Evolutionary conservation across 2,329 filamentous ascomycete species (phyloP).

Genomic region (Phaeosphaeria sp.): DNA sequence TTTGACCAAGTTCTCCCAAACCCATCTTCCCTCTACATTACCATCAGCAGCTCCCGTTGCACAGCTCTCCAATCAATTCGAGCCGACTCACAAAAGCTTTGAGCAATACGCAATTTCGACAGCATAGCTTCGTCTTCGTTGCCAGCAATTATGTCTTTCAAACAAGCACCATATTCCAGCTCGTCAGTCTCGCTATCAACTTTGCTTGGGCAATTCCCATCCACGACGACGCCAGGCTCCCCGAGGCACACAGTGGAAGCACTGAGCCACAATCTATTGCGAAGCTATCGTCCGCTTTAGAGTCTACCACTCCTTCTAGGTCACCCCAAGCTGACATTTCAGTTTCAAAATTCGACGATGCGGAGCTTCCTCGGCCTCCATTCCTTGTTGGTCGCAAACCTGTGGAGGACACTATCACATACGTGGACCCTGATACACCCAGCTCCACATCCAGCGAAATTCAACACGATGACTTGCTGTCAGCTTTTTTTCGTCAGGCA

Average conservation of each 20-base stretch:
- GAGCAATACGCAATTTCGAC: not conserved
- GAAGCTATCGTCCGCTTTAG: too few species aligned
- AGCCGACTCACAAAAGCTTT: not conserved
- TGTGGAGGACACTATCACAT: not conserved
- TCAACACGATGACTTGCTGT: too few species aligned
- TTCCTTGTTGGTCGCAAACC: not conserved
- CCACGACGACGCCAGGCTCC: too few species aligned
- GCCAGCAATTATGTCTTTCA: not conserved
- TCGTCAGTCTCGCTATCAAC: not conserved
- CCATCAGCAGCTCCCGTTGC: not conserved
- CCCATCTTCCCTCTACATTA: not conserved
- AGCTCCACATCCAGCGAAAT: too few species aligned
- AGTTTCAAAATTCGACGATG: not conserved
- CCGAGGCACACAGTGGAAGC: too few species aligned
- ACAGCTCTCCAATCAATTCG: not conserved
- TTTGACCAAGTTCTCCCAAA: not conserved
- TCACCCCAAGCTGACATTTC: not conserved
- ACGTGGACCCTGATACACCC: too few species aligned
- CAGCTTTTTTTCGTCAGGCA: too few species aligned
- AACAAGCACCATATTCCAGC: not conserved
- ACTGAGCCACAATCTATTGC: too few species aligned
- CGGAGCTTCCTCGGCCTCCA: not conserved
- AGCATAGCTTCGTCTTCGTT: not conserved
- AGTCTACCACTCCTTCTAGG: not conserved
- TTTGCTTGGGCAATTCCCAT: too few species aligned